Percentiles rank a stretch among this genome's conserved stretches.
These are phyloP conservation scores for Adansonia madagascariensis DNA, from an alignment of 441 rosid genomes.

Conservation along the genomic window DNA sequence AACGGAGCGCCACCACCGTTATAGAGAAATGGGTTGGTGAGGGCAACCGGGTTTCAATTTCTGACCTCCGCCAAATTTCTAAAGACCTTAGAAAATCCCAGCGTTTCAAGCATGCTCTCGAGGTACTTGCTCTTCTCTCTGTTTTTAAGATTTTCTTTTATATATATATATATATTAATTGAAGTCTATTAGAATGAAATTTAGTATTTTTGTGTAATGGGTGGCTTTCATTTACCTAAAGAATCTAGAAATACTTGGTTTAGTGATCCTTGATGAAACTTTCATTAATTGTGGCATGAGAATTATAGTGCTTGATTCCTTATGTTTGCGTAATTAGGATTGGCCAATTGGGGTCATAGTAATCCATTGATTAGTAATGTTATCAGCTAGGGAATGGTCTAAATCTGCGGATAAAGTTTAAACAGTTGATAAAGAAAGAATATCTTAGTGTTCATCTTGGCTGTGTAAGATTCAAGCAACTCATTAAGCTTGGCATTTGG, in stretches of 20 bases:
- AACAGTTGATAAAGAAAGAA: background rate
- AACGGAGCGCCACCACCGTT: conserved; percentile 75
- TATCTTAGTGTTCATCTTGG: background rate
- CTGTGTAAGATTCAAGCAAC: background rate
- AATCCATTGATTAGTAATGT: background rate
- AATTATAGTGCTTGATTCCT: conserved; percentile 5
- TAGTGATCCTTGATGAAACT: background rate
- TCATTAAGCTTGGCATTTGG: background rate
- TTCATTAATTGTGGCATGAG: background rate
- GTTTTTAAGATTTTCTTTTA: background rate
- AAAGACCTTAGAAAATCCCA: conserved; percentile 71
- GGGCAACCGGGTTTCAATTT: conserved; percentile 58
- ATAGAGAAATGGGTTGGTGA: conserved; percentile 79
- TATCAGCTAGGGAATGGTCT: background rate
- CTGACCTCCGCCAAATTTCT: conserved; percentile 72
- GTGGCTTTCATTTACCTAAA: background rate
- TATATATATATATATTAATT: background rate
- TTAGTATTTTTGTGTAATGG: background rate
- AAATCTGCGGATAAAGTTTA: background rate
- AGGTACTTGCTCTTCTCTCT: conserved; percentile 46
- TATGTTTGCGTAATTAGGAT: background rate
- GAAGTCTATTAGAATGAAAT: conserved; percentile 5
- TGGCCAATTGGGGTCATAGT: background rate
- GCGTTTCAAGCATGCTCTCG: conserved; percentile 86
- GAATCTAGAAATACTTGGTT: conserved; percentile 2